phyloP scores from a whole-genome alignment of 176 grass and related monocot genomes.

The Luzula sylvatica region DNA sequence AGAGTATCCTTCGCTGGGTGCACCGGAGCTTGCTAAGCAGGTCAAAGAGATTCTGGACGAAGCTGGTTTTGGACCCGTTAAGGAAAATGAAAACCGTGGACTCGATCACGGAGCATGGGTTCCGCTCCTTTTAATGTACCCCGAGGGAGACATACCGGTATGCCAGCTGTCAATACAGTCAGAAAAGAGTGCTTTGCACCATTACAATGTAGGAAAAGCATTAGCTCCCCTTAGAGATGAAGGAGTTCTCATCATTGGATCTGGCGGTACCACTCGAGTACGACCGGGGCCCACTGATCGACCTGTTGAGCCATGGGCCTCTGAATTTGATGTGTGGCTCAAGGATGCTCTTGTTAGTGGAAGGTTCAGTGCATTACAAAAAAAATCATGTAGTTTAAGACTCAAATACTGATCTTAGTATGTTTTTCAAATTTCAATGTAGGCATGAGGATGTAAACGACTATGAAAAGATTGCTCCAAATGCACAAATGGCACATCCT shows the following conservation, averaged over 20 bases:
- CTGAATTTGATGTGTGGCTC: conserved; percentile 73
- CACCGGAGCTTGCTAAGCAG: conserved; percentile 44
- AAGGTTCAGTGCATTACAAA: too few species aligned
- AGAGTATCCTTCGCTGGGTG: conserved; percentile 60
- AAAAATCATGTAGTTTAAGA: too few species aligned
- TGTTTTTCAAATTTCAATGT: neutral
- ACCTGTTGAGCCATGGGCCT: conserved; percentile 33
- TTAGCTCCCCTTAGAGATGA: conserved; percentile 50
- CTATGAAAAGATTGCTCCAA: conserved; percentile 48
- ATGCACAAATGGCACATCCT: conserved; percentile 59
- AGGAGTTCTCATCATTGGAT: conserved; percentile 56
- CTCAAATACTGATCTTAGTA: too few species aligned
- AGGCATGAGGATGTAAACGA: conserved; percentile 64
- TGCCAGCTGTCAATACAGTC: conserved; percentile 67
- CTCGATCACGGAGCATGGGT: conserved; percentile 90
- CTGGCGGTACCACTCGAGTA: conserved; percentile 49
- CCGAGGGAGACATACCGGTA: conserved; percentile 61
- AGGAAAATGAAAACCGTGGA: conserved; percentile 41
- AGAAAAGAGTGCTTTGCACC: conserved; percentile 45
- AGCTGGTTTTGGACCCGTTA: conserved; percentile 44
- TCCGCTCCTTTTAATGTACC: conserved; percentile 78
- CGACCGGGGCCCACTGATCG: conserved; percentile 7
- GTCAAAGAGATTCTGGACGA: conserved; percentile 53
- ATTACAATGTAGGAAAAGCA: conserved; percentile 75
- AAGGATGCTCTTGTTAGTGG: conserved; percentile 43